Base-by-base conservation (phyloP, 2,329 filamentous ascomycete genomes). In the Colletotrichum ledebouriae region DNA sequence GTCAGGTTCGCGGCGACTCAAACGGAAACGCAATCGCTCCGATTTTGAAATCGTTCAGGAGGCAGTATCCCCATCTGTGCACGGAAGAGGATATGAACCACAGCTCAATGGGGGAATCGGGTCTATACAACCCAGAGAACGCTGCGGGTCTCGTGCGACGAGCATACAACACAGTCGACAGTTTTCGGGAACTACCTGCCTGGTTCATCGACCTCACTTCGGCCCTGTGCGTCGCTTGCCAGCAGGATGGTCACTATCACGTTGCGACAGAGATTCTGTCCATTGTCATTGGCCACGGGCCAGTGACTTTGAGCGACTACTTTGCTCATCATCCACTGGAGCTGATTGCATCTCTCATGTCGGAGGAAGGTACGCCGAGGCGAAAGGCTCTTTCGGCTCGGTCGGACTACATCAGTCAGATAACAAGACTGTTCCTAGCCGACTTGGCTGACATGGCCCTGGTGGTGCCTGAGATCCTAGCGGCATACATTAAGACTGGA, bases 201-300 rank as follows among this genome's bases (percentile, higher is more conserved):
- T 71, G 70, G 70, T 37, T 69, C 11, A 37, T 63, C 10, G 34
- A 71, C 9, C 33, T 71, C 3, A 69, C 68, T 11, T 55, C 52
- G 29, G 22, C 57, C 5, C 17, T 71, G 17, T 71, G 59, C n/a
- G 22, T 47, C 11, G 68, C 64, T 20, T 71, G 63, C n/a, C 61
- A 58, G 20, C 56, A 59, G n/a, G 29, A 57, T 20, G 61, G 64
- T 11, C 41, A 71, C 22, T 25, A 60, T 22, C 6, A 17, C 7
- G 39, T 29, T 6, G 64, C 70, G 6, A 69, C 56, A 12, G 44
- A 63, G 22, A 71, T 71, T 25, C 44, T 71, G 17, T 25, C 47
- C 10, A 50, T 69, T 47, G 29, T 64, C 5, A 25, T 59, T 15
- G 39, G 29, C 6, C 70, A 68, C 12, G 59, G 60, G 2, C 47